Base-by-base conservation (phyloP, 1,284 basidiomycete genomes). In the Omphalotus olearius region DNA sequence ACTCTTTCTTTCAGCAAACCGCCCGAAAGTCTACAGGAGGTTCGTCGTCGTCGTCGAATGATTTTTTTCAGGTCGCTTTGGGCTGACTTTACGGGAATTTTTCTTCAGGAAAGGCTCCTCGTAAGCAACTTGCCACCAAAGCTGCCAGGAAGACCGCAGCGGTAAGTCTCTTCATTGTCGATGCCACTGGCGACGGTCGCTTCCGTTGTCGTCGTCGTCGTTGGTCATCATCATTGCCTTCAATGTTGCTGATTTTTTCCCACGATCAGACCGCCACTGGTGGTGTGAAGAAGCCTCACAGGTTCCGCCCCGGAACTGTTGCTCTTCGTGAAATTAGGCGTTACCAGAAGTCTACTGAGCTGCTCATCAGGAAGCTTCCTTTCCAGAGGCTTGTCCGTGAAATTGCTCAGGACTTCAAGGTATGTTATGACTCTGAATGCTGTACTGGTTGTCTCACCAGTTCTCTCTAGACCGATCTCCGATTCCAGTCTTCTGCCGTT, bases 371-470 rank as follows among this genome's bases (percentile, higher is more conserved):
- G 75, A 95, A 95, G 85, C 85, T 95, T 57, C 92, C 93, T 61
- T 95, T 95, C 91, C 92, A 95, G 76, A 80, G 92, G 65, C 82
- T 96, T 61, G 92, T 96, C 59, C 90, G 93, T 82, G 92, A 97
- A 76, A 97, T 98, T 62, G 93, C 93, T 44, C 92, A 96, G 75
- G 90, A 92, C 74, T 94, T 95, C 83, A 94, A 98, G 91, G 91
- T 90, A 73, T 50, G 64, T 45, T 44, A 5, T 14, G 36, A 44
- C 20, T 38, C 3, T 33, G 2, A 33, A 33, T 3, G 30, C 20
- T 26, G 11, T 14, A 6, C 23, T 9, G 13, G 16, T 30, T 50
- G n/a, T 40, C 35, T 25, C 14, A 35, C 37, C 44, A 33, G 14
- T n/a, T 6, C 6, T 40, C 18, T 25, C 25, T 28, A 57, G 56